These are phyloP conservation scores for Mucor sp. DNA, from an alignment of 371 early-diverging fungal genomes.

Conservation along the genomic window DNA sequence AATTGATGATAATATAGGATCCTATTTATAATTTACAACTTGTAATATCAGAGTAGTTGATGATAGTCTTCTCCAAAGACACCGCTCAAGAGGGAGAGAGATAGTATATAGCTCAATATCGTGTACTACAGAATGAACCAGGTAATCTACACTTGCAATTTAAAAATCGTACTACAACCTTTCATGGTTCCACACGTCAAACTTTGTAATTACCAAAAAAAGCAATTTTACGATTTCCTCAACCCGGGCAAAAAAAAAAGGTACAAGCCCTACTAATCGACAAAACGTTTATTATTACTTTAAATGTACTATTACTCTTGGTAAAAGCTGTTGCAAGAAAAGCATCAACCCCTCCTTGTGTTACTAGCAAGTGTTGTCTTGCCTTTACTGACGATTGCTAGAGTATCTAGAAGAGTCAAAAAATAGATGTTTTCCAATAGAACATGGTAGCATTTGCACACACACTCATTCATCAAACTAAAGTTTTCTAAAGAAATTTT, in stretches of 20 bases:
- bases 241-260: not conserved
- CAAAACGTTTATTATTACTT: conserved; percentile 1
- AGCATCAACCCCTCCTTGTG: not conserved
- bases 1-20: not conserved
- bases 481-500: not conserved
- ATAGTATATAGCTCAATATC: not conserved
- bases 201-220: not conserved
- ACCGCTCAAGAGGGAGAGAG: not conserved
- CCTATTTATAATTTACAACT: not conserved
- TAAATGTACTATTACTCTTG: not conserved
- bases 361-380: not conserved
- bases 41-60: not conserved
- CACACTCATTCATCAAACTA: not conserved
- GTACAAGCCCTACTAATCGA: not conserved
- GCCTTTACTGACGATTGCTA: not conserved
- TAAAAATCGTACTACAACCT: not conserved
- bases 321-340: not conserved
- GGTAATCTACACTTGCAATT: conserved; percentile 1
- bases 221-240: not conserved
- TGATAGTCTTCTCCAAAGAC: no score
- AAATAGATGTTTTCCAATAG: not conserved
- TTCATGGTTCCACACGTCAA: not conserved
- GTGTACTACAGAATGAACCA: not conserved
- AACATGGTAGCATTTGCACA: not conserved
- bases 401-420: not conserved